These are phyloP conservation scores for Rhodotorula babjevae DNA, from an alignment of 768 basidiomycete genomes.

Conservation along the genomic window DNA sequence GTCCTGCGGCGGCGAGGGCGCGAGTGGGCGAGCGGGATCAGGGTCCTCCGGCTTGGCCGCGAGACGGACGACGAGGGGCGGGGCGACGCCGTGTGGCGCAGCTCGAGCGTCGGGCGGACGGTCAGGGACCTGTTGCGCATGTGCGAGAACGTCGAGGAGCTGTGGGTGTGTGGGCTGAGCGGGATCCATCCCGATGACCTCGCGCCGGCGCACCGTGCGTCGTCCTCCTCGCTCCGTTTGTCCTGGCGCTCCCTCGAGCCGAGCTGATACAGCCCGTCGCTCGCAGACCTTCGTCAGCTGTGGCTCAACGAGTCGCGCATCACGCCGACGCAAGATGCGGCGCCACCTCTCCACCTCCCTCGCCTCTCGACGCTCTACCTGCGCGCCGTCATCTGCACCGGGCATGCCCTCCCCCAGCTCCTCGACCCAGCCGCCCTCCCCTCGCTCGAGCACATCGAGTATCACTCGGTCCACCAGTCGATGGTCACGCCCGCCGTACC, in stretches of 20 bases:
- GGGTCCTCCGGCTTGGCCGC: not conserved
- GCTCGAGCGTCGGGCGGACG: not conserved
- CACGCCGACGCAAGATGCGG: not conserved
- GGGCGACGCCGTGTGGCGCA: slow-evolving; percentile 4
- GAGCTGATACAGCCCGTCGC: not conserved
- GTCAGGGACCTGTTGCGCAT: not conserved
- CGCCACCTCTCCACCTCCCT: not conserved
- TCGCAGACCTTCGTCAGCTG: slow-evolving; percentile 5
- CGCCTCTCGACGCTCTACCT: slow-evolving; percentile 6
- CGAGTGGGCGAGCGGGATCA: not conserved
- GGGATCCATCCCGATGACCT: not conserved
- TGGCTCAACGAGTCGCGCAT: slow-evolving; percentile 7
- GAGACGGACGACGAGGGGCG: not conserved
- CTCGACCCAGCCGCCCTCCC: not conserved
- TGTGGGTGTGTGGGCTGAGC: slow-evolving; percentile 16
- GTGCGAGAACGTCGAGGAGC: slow-evolving; percentile 11
- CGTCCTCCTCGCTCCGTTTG: no score
- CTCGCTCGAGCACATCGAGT: slow-evolving; percentile 9
- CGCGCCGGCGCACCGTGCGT: not conserved
- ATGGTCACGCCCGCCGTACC: slow-evolving; percentile 1
- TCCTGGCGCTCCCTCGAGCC: no score
- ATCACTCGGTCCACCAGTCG: slow-evolving; percentile 18
- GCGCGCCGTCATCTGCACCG: slow-evolving; percentile 17
- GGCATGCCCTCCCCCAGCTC: not conserved
- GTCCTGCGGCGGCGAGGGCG: not conserved